Evolutionary conservation across 2,329 filamentous ascomycete genomes (phyloP).

Genomic region (Dendrostoma leiphaemia): DNA sequence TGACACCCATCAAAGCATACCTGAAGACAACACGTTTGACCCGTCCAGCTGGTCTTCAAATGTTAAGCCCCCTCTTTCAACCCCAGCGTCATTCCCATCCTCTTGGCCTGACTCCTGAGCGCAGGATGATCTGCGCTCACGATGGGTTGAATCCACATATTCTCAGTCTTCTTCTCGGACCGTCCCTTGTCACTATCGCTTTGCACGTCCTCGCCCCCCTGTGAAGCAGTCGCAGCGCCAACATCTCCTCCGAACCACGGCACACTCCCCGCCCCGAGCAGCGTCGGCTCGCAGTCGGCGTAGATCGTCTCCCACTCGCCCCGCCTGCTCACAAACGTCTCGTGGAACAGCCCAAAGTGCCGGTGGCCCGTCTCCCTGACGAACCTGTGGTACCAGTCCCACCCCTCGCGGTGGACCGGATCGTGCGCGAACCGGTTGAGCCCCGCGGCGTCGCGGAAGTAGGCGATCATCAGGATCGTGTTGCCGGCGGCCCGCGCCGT

Average conservation of each 20-base stretch:
- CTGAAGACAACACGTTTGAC: too few relatives aligned
- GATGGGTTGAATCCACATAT: conserved; percentile 33
- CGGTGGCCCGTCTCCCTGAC: conserved; percentile 26
- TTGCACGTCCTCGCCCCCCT: too few relatives aligned
- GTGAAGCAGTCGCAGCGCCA: too few relatives aligned
- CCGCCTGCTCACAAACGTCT: conserved; percentile 46
- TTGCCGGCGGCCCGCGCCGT: conserved; percentile 36
- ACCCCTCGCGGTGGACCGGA: conserved; percentile 43
- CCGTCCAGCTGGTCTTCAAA: too few relatives aligned
- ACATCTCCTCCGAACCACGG: background rate
- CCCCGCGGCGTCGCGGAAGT: conserved; percentile 48
- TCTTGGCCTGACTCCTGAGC: conserved; percentile 33
- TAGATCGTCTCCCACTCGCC: conserved; percentile 52
- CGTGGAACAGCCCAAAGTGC: conserved; percentile 53
- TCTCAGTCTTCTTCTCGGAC: conserved; percentile 21
- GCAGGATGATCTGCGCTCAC: conserved; percentile 30
- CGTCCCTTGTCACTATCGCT: conserved; percentile 9
- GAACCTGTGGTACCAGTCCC: conserved; percentile 45
- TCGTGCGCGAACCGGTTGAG: conserved; percentile 52
- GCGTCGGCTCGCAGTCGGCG: conserved; percentile 37
- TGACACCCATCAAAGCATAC: too few relatives aligned
- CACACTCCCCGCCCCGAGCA: conserved; percentile 32
- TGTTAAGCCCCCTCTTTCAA: background rate
- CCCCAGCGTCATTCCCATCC: conserved; percentile 23
- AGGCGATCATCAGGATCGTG: conserved; percentile 41